A percentile compares a stretch with the other conserved stretches of the same genome.
Evolutionary conservation across 2,329 filamentous ascomycete species (phyloP).

Genomic region (Xylariales sp.): DNA sequence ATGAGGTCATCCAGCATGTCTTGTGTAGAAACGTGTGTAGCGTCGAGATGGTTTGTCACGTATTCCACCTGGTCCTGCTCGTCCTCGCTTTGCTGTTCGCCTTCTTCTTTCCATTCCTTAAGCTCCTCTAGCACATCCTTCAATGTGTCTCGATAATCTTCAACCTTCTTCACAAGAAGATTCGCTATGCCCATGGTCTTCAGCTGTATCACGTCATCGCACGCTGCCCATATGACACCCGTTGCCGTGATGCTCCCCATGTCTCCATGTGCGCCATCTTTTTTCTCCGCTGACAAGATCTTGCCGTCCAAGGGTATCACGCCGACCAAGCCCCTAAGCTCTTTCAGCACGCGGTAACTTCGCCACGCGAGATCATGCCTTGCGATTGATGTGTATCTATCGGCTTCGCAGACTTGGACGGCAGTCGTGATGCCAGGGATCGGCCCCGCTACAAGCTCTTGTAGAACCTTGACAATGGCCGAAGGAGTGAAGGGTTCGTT

Average conservation of each 20-base stretch:
- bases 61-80: slow-evolving; percentile 39
- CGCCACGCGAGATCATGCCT: slow-evolving; percentile 59
- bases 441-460: slow-evolving; percentile 67
- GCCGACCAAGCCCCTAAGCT: slow-evolving; percentile 56
- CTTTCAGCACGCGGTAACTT: slow-evolving; percentile 55
- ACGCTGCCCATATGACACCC: slow-evolving; percentile 77
- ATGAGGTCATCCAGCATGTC: slow-evolving; percentile 66
- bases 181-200: slow-evolving; percentile 64
- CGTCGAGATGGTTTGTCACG: slow-evolving; percentile 25
- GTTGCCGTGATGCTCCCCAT: slow-evolving; percentile 60
- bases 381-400: slow-evolving; percentile 59
- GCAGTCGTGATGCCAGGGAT: slow-evolving; percentile 71
- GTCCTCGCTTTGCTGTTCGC: slow-evolving; percentile 53
- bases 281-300: slow-evolving; percentile 40
- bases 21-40: slow-evolving; percentile 39
- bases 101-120: slow-evolving; percentile 80
- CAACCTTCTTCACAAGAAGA: slow-evolving; percentile 64
- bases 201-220: slow-evolving; percentile 65
- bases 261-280: slow-evolving; percentile 36
- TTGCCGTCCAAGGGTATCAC: slow-evolving; percentile 58
- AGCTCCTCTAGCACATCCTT: slow-evolving; percentile 82
- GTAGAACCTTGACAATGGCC: slow-evolving; percentile 66
- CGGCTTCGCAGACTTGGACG: slow-evolving; percentile 58
- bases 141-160: slow-evolving; percentile 69
- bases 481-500: slow-evolving; percentile 82